phyloP scores from a whole-genome alignment of 2,329 filamentous ascomycete genomes.

The Aspergillus niger region DNA sequence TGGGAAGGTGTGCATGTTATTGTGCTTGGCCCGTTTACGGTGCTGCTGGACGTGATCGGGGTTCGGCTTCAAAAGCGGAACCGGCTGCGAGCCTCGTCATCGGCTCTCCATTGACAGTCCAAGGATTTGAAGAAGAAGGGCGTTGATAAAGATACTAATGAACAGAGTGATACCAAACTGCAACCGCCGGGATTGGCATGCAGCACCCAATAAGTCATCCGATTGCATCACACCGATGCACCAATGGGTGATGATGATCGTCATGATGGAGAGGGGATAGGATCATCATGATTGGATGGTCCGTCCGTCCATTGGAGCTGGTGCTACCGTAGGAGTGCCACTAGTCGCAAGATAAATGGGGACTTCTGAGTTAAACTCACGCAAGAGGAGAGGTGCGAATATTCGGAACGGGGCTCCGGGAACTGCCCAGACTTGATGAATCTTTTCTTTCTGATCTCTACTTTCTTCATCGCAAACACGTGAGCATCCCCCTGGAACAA shows the following conservation, averaged over 20 bases:
- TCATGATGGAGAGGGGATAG: not conserved
- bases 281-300: not conserved
- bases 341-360: not conserved
- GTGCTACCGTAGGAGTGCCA: not conserved
- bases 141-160: not conserved
- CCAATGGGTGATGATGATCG: not conserved
- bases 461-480: too few species aligned
- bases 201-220: not conserved
- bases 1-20: constrained; percentile 34
- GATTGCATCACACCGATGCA: not conserved
- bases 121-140: not conserved
- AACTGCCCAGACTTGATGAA: too few species aligned
- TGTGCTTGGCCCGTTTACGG: constrained; percentile 34
- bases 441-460: too few species aligned
- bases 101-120: not conserved
- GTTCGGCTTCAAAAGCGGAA: constrained; percentile 13
- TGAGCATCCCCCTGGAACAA: too few species aligned
- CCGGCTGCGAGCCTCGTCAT: constrained; percentile 1
- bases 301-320: not conserved
- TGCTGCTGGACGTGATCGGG: constrained; percentile 22
- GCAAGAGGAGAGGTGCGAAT: too few species aligned
- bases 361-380: too few species aligned
- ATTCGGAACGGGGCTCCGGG: too few species aligned
- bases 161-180: too few species aligned
- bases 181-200: not conserved